Percentiles rank a stretch among this genome's conserved stretches.
phyloP scores from a whole-genome alignment of 495 filamentous ascomycete genomes.

The Penicillium lividum region DNA sequence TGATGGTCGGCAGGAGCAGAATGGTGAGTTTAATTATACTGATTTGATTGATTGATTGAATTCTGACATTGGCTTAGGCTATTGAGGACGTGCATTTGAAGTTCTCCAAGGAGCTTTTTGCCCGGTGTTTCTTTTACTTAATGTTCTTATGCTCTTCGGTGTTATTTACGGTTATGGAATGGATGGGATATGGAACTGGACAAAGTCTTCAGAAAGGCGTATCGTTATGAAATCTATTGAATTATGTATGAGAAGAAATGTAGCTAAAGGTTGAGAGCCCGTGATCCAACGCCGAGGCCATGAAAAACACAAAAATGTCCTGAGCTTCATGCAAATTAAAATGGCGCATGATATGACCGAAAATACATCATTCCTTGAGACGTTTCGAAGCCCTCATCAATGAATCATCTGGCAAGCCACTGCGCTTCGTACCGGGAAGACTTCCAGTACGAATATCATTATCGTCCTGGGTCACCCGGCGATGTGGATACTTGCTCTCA shows the following conservation, averaged over 20 bases:
- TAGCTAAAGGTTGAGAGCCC: constrained; percentile 9
- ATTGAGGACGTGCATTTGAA: neutral
- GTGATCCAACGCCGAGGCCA: constrained; percentile 11
- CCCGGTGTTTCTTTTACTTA: neutral
- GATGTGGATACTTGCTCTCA: constrained; percentile 82
- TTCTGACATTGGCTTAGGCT: neutral
- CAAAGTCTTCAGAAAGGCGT: constrained; percentile 4
- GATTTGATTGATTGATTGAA: neutral
- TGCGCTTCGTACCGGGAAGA: constrained; percentile 88
- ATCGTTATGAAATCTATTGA: constrained; percentile 7
- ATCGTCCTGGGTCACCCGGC: constrained; percentile 88
- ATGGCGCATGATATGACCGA: neutral
- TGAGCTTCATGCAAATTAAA: constrained; percentile 6
- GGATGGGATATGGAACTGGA: constrained; percentile 7
- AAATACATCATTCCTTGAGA: constrained; percentile 39
- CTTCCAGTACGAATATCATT: constrained; percentile 89
- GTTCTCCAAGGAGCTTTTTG: too few species aligned
- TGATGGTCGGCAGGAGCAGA: constrained; percentile 37
- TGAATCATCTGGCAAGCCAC: constrained; percentile 82
- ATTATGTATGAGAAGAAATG: constrained; percentile 3
- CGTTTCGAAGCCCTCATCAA: constrained; percentile 53
- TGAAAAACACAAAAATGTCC: constrained; percentile 6
- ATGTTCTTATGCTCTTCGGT: neutral
- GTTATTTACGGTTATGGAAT: neutral
- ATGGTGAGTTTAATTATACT: constrained; percentile 27